These are phyloP conservation scores for Diaporthe citri DNA, from an alignment of 2,329 filamentous ascomycete genomes.

Conservation along the genomic window DNA sequence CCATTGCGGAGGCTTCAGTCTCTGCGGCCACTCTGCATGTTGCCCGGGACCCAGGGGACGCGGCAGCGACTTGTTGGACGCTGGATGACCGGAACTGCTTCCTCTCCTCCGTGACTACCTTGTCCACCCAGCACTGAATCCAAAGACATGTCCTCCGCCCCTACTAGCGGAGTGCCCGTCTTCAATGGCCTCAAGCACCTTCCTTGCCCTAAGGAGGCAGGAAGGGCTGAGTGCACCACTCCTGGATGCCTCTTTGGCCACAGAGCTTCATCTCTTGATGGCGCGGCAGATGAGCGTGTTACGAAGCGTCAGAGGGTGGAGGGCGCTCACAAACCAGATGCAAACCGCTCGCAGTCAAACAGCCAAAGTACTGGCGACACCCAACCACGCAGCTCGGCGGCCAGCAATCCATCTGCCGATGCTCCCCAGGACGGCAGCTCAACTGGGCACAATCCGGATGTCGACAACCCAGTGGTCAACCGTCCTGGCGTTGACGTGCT, in stretches of 20 bases:
- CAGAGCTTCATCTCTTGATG: conserved; percentile 27
- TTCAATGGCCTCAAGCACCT: conserved; percentile 40
- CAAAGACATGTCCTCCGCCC: conserved; percentile 1
- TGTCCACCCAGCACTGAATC: not conserved
- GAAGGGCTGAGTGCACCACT: conserved; percentile 37
- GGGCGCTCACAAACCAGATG: not conserved
- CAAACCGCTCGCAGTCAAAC: not conserved
- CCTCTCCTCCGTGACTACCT: conserved; percentile 1
- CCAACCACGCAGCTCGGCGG: not conserved
- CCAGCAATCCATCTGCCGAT: not conserved
- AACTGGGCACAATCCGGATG: not conserved
- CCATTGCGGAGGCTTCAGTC: conserved; percentile 1
- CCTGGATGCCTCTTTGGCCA: conserved; percentile 39
- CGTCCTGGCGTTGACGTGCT: not conserved
- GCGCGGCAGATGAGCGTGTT: conserved; percentile 12
- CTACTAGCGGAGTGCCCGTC: conserved; percentile 36
- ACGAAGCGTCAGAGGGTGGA: conserved; percentile 27
- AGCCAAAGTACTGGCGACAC: not conserved
- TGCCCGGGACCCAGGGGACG: not conserved
- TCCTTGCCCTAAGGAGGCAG: conserved; percentile 38
- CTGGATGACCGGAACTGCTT: not conserved
- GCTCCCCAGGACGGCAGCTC: not conserved
- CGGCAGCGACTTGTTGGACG: not conserved
- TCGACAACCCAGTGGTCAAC: not conserved
- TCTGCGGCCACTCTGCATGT: conserved; percentile 9